These are phyloP conservation scores for Glaciozyma martinii DNA, from an alignment of 768 basidiomycete species.

Conservation along the genomic window DNA sequence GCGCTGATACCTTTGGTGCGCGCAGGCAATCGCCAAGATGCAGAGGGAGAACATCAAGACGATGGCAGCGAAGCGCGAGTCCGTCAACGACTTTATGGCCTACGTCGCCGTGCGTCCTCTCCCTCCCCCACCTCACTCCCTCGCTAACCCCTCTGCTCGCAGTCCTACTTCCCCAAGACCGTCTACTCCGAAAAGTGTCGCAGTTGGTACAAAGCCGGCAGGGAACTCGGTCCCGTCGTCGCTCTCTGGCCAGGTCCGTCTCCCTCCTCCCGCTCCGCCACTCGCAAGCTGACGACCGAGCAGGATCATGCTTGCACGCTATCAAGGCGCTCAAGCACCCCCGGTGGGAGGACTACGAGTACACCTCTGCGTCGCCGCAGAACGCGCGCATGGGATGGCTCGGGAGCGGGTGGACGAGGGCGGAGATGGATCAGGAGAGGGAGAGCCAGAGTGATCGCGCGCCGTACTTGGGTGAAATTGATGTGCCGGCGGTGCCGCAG, in stretches of 20 bases:
- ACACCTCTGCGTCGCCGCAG: conserved; percentile 1
- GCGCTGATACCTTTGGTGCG: neutral
- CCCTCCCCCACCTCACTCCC: neutral
- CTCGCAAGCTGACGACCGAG: neutral
- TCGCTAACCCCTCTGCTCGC: conserved; percentile 42
- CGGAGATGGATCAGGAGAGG: conserved; percentile 44
- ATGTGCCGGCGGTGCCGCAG: conserved; percentile 7
- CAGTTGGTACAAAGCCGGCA: conserved; percentile 59
- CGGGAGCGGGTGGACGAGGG: conserved; percentile 54
- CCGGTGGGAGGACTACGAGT: conserved; percentile 55
- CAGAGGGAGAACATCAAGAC: conserved; percentile 56
- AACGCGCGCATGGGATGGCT: conserved; percentile 53
- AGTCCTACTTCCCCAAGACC: conserved; percentile 43
- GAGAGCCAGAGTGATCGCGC: conserved; percentile 14
- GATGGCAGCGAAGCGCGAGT: conserved; percentile 53
- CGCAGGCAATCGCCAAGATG: conserved; percentile 47
- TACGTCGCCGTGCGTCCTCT: conserved; percentile 35
- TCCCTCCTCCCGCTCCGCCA: neutral
- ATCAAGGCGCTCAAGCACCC: conserved; percentile 48
- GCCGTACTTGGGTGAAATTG: conserved; percentile 14
- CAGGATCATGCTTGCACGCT: conserved; percentile 48
- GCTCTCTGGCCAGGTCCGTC: conserved; percentile 52
- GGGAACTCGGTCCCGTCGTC: conserved; percentile 49
- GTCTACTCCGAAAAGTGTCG: conserved; percentile 53
- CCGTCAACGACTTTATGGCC: conserved; percentile 55